Conservation (phyloP, 805 yeast genomes). For the Candida cerambycidarum region DNA sequence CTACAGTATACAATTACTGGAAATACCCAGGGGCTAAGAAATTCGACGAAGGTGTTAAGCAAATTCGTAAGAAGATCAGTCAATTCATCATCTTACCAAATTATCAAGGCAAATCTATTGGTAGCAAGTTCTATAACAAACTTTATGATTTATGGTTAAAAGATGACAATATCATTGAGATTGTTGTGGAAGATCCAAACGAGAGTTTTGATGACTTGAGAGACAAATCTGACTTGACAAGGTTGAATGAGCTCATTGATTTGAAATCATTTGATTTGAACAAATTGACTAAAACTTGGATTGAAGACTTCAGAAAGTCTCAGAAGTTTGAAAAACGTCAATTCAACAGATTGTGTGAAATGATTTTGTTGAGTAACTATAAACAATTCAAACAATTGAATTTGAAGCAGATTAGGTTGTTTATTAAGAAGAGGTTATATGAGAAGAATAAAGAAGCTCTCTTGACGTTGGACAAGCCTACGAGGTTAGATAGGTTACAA, state of each 20-base stretch:
- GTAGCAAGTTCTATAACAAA: conserved; percentile 60
- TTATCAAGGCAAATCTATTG: conserved; percentile 72
- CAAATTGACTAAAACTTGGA: conserved; percentile 36
- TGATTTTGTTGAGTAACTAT: conserved; percentile 54
- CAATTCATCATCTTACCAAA: conserved; percentile 87
- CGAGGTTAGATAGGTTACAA: conserved; percentile 69
- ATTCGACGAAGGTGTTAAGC: conserved; percentile 46
- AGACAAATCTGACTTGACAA: conserved; percentile 71
- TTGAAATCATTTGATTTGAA: conserved; percentile 19
- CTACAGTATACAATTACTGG: conserved; percentile 85
- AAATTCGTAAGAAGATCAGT: conserved; percentile 71
- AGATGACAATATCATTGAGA: conserved; percentile 57
- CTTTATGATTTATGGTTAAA: conserved; percentile 56
- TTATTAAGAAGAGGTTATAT: conserved; percentile 73
- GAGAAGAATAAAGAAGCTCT: conserved; percentile 80
- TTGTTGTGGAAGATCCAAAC: conserved; percentile 93
- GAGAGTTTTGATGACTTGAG: conserved; percentile 89
- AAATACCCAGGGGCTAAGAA: conserved; percentile 55
- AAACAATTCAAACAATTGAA: conserved; percentile 23
- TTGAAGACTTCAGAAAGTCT: conserved; percentile 31
- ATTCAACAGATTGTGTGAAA: conserved; percentile 72
- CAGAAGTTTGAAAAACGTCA: conserved; percentile 76
- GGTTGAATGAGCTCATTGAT: conserved; percentile 27
- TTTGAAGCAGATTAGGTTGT: conserved; percentile 48
- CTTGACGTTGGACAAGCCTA: conserved; percentile 58